These are phyloP conservation scores for Xylariales sp. DNA, from an alignment of 2,329 filamentous ascomycete species.

Conservation along the genomic window DNA sequence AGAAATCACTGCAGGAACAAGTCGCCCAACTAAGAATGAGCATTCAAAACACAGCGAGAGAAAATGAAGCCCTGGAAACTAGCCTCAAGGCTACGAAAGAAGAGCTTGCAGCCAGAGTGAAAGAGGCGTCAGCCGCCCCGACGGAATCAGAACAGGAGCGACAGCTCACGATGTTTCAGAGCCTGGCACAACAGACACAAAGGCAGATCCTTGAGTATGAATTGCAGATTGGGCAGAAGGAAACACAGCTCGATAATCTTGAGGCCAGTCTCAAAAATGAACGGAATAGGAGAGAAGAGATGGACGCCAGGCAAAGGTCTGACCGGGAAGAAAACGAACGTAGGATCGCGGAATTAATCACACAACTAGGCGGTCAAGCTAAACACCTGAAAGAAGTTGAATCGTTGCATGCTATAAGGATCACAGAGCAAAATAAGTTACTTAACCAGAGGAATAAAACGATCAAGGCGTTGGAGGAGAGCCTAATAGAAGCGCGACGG, in stretches of 20 bases:
- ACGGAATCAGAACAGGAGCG: slow-evolving; percentile 1
- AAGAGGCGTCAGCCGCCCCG: neutral
- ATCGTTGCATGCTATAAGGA: neutral
- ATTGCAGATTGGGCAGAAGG: neutral
- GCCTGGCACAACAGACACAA: neutral
- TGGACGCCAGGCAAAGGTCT: neutral
- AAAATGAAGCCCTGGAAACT: slow-evolving; percentile 8
- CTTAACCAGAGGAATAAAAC: slow-evolving; percentile 14
- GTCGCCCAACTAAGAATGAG: neutral
- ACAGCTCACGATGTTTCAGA: neutral
- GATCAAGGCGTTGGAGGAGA: slow-evolving; percentile 12
- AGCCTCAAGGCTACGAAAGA: neutral
- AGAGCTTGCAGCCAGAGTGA: neutral
- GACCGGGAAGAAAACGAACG: neutral
- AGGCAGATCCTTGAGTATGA: neutral
- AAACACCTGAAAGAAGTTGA: neutral
- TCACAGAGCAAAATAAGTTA: slow-evolving; percentile 7
- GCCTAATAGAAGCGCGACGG: slow-evolving; percentile 5
- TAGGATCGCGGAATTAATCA: neutral
- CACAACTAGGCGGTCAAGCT: neutral
- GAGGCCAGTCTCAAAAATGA: slow-evolving; percentile 7
- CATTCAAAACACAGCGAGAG: neutral
- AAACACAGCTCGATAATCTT: slow-evolving; percentile 11
- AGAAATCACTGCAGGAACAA: neutral
- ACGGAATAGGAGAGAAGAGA: slow-evolving; percentile 7